Conservation (phyloP, 2,329 filamentous ascomycete species). For the Hypoxylon sp. region DNA sequence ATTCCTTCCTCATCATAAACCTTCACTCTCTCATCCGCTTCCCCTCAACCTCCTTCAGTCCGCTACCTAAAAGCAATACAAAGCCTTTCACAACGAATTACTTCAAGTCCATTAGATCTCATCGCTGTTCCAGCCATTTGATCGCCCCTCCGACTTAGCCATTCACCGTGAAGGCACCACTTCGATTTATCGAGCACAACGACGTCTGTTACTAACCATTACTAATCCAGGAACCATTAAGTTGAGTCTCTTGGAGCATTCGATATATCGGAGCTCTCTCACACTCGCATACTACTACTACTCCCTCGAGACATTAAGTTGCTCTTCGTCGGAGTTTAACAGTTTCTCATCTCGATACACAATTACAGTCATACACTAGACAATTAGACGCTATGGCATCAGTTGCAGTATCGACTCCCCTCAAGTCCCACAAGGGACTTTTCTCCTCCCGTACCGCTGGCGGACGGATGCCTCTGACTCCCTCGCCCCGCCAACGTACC, state of each 20-base stretch:
- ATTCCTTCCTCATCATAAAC: constrained; percentile 49
- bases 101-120: constrained; percentile 65
- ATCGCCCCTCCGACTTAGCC: constrained; percentile 64
- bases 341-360: constrained; percentile 56
- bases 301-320: constrained; percentile 64
- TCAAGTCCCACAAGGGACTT: constrained; percentile 94
- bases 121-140: constrained; percentile 62
- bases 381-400: constrained; percentile 77
- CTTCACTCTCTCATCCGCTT: constrained; percentile 35
- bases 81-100: constrained; percentile 54
- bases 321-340: constrained; percentile 60
- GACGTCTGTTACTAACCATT: constrained; percentile 63
- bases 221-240: constrained; percentile 68
- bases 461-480: constrained; percentile 93
- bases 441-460: constrained; percentile 94
- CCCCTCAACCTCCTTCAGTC: constrained; percentile 35
- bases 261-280: constrained; percentile 60
- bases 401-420: constrained; percentile 85
- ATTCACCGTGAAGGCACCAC: constrained; percentile 59
- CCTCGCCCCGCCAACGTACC: constrained; percentile 81
- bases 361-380: constrained; percentile 57
- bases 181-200: constrained; percentile 66
- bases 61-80: constrained; percentile 44
- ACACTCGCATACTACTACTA: constrained; percentile 46
- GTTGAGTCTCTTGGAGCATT: constrained; percentile 72